Evolutionary conservation across 106 monocot species (phyloP), one percentile per base, ranked within the genome.

Genomic region (Alisma plantagoaquatica): DNA sequence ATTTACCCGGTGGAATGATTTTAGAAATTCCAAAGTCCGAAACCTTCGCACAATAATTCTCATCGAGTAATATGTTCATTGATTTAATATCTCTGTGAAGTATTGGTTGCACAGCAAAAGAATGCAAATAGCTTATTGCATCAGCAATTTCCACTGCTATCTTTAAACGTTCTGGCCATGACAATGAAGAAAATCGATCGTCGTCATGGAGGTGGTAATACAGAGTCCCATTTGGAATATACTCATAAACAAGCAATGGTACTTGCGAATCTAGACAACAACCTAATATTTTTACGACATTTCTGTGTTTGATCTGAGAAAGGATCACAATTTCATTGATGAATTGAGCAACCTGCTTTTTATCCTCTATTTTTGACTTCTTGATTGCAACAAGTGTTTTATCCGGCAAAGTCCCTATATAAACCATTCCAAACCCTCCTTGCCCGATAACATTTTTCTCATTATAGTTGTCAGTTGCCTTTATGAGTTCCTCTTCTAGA

Each of bases 61-160:
- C 38, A 41, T 76, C 70, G 0, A 70, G 60, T 1, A 77, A 52
- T 16, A 77, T 77, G 72, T 73, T 78, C 2, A 68, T 31, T 0
- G 68, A 59, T 60, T 78, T 78, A 3, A 73, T 58, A 26, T 78
- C 73, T 4, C 78, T 12, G 59, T 78, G 78, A 41, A 73, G 23
- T 49, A 73, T 78, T 0, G 63, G 64, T 32, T 16, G 23, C 1
- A 46, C 27, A 12, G 62, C 42, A 16, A 67, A 45, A 2, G 67
- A 77, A 15, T 77, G 77, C 14, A 77, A 59, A 25, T 78, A 73
- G 16, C 68, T 73, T 0, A 78, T 62, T 10, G 73, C 78, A 19
- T 12, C 64, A 9, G 73, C 63, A 4, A 64, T 60, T 64, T 73
- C 69, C 27, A 27, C 28, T 0, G 69, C 78, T 4, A 78, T 69